phyloP scores from a whole-genome alignment of 2,329 filamentous ascomycete genomes.

The Cryphonectria japonica region DNA sequence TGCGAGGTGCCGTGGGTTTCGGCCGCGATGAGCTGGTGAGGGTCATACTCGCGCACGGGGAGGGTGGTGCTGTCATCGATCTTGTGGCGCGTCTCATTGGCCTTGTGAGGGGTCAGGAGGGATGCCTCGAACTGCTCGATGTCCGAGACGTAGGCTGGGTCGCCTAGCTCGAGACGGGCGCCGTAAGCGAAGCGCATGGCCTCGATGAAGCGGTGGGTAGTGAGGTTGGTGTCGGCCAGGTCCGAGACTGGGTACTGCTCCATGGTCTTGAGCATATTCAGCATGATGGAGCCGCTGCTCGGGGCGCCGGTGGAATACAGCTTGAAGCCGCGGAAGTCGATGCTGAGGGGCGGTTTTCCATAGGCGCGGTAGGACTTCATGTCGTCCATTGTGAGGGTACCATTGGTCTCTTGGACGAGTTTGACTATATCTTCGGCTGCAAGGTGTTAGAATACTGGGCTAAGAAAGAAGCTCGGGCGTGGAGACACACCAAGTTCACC shows the following conservation, averaged over 20 bases:
- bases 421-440: conserved; percentile 73
- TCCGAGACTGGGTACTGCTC: conserved; percentile 71
- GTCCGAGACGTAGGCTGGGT: conserved; percentile 73
- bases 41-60: conserved; percentile 75
- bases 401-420: conserved; percentile 69
- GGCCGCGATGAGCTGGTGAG: conserved; percentile 65
- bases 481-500: conserved; percentile 40
- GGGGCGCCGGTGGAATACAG: conserved; percentile 74
- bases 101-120: conserved; percentile 67
- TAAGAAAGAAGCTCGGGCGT: background rate
- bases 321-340: conserved; percentile 71
- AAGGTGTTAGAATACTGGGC: conserved; percentile 31
- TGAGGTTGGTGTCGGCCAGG: conserved; percentile 61
- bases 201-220: conserved; percentile 82
- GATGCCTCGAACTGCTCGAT: conserved; percentile 65
- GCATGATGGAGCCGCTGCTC: conserved; percentile 74
- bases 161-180: conserved; percentile 76
- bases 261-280: conserved; percentile 80
- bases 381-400: conserved; percentile 85
- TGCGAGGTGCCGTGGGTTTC: conserved; percentile 77
- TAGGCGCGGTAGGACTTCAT: conserved; percentile 72
- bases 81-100: conserved; percentile 61
- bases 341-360: conserved; percentile 61
- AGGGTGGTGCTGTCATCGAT: conserved; percentile 76
- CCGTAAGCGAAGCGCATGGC: conserved; percentile 90